Evolutionary conservation across 2,329 filamentous ascomycete genomes (phyloP), one percentile per base, ranked within the genome.

Genomic region (Hypoxylon sp.): DNA sequence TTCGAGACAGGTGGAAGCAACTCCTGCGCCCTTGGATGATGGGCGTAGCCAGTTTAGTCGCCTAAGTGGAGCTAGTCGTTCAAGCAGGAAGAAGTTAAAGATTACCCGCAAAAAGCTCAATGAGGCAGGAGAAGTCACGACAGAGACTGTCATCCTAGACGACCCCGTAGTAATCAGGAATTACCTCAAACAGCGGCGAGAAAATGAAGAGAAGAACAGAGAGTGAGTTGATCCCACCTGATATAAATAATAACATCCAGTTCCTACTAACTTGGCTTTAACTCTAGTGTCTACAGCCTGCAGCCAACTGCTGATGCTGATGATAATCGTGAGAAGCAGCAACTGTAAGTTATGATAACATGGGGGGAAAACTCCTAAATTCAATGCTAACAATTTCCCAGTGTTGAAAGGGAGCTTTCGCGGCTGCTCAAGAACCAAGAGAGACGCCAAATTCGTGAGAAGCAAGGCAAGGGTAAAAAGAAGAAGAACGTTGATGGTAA

Each of bases 351-450:
- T 12, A 5, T 25, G 25, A 27, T 3, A n/a, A 39, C 23, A 32
- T n/a, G n/a, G n/a, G 52, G 27, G 52, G 32, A 52, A 43, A 45
- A 43, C 47, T 43, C n/a, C 53, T 48, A 32, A 8, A 84, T 87
- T 7, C 82, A 88, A 34, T 67, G 32, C 73, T 77, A 69, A 78
- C 71, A 67, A 57, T 47, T 25, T 51, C 56, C 56, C 71, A 91
- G 89, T 62, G 83, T 94, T 66, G 84, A 89, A 73, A 86, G 87
- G 71, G 95, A 98, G 78, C 87, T 96, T 57, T 89, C 89, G 55
- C 91, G 96, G 70, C 87, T 99, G 30, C 88, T 96, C 75, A 92
- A 94, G 74, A 99, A 98, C 82, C 93, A 93, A 72, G 94, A 97
- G 70, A 91, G 95, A 70, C 89, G 94, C 68, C 90, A 95, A 75